Conservation (phyloP, 208 protist genomes). For the Tritrichomonas foetus region DNA sequence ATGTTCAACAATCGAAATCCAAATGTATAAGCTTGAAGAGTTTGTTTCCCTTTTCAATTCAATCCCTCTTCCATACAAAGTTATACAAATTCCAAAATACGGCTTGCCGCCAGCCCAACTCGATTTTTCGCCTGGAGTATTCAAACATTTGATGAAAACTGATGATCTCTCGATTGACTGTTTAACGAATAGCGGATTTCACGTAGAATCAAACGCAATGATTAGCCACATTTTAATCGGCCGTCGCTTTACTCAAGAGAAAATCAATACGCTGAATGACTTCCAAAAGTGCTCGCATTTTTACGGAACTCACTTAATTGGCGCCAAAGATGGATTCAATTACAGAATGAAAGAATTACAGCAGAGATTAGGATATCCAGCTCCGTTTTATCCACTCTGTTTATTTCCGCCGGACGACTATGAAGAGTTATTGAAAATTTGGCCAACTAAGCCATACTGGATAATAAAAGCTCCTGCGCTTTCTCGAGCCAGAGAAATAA, state of each 20-base stretch:
- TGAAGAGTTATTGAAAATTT: neutral
- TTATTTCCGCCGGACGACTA: neutral
- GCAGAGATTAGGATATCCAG: neutral
- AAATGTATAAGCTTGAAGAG: neutral
- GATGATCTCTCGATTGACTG: neutral
- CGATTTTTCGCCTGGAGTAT: neutral
- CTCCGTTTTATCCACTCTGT: neutral
- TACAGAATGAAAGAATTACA: neutral
- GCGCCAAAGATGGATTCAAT: constrained; percentile 22
- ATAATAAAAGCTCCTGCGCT: neutral
- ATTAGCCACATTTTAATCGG: neutral
- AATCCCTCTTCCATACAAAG: neutral
- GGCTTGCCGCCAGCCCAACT: neutral
- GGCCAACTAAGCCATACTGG: neutral
- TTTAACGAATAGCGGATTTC: neutral
- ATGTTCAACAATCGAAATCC: too few species aligned
- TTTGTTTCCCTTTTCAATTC: neutral
- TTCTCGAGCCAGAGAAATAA: neutral
- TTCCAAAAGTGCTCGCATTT: neutral
- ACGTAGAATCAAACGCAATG: neutral
- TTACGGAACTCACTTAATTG: neutral
- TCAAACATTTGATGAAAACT: neutral
- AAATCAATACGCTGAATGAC: neutral
- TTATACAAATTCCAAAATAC: neutral
- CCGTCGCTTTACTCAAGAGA: neutral